Conservation (phyloP, 2,329 filamentous ascomycete species). For the Zymoseptoria crescenta region DNA sequence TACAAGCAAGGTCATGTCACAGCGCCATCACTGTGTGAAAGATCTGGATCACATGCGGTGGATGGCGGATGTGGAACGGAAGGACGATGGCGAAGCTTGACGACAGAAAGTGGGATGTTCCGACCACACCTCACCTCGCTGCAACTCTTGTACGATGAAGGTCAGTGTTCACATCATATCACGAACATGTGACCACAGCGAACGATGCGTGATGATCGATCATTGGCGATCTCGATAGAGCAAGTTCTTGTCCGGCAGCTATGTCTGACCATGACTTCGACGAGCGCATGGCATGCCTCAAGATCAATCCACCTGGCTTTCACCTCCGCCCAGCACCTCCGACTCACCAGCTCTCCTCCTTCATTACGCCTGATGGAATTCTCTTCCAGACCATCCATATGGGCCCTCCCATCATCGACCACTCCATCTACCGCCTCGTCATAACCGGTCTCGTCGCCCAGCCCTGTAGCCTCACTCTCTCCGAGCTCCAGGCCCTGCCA, state of each 20-base stretch:
- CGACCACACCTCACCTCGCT: neutral
- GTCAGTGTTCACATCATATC: neutral
- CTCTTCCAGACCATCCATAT: slow-evolving; percentile 34
- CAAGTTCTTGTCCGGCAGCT: neutral
- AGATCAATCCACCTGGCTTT: neutral
- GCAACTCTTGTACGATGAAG: neutral
- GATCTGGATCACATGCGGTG: no score
- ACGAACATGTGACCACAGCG: neutral
- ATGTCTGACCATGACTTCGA: neutral
- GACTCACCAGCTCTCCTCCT: slow-evolving; percentile 1
- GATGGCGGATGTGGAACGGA: neutral
- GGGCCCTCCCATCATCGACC: slow-evolving; percentile 27
- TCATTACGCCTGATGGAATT: neutral
- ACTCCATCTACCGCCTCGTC: slow-evolving; percentile 23
- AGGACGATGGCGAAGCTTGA: neutral
- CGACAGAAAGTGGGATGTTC: neutral
- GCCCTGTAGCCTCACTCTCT: slow-evolving; percentile 24
- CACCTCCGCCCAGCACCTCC: slow-evolving; percentile 3
- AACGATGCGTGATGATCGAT: neutral
- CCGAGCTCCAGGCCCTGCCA: slow-evolving; percentile 23
- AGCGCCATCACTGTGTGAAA: neutral
- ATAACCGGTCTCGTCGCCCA: slow-evolving; percentile 28
- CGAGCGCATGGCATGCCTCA: neutral
- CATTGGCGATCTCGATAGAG: neutral
- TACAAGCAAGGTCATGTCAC: neutral